Base-by-base conservation (phyloP, 305 asterid genomes). In the Andrographis paniculata region DNA sequence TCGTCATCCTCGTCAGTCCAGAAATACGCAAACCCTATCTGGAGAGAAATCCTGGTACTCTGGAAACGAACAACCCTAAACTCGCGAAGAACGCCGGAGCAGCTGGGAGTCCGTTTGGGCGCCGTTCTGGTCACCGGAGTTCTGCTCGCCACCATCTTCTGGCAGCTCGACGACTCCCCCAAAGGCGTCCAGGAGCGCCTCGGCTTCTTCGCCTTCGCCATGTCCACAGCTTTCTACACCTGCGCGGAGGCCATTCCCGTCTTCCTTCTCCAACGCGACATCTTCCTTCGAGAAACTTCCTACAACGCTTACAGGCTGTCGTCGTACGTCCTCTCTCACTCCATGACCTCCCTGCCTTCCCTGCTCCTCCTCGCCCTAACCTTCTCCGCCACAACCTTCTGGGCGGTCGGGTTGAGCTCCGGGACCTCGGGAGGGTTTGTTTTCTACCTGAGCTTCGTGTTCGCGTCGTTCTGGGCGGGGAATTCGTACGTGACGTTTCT, bases 131-230 rank as follows among this genome's bases (percentile, higher is more conserved):
- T 77, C 7, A 77, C 82, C 0, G 86, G 86, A 17, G 15, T 71
- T 15, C 65, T 77, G 6, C 64, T 77, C 8, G 86, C 86, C 35
- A 77, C 82, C 0, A 71, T 71, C 0, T 77, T 74, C 43, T 42
- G 68, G 59, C 68, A 56, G 21, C 69, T 77, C 1, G 86, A 77
- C 15, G 49, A 54, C 44, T 68, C 82, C 0, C 86, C 86, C 0
- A 74, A 56, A 55, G 82, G 86, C 12, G 56, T 77, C 21, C 86
- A 77, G 45, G 86, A 77, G 45, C 60, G 86, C 24, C 9, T 77
- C 19, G 86, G 82, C 5, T 74, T 77, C 52, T 71, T 59, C 14
- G 71, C 68, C 44, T 69, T 63, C 20, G 75, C 75, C 18, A 60
- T 69, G 71, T 64, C 71, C 17, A 60, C 70, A 14, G 60, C 59